Evolutionary conservation across 2,329 filamentous ascomycete genomes (phyloP).

Genomic region (Pleoardoris graminearum): DNA sequence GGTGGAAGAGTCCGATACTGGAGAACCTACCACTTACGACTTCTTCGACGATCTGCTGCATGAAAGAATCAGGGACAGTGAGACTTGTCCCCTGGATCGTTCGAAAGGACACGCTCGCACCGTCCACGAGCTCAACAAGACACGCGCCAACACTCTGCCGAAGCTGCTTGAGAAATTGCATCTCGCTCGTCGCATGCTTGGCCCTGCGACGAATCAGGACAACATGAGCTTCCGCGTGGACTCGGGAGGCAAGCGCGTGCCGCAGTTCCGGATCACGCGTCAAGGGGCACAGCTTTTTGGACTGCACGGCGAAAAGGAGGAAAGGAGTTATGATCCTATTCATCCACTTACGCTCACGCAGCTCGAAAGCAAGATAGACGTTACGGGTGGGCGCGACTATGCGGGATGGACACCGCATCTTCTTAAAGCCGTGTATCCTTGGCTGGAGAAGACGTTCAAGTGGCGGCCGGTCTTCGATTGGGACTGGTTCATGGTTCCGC

Average conservation of each 20-base stretch:
- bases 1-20: neutral
- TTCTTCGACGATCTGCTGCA: neutral
- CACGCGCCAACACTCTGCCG: constrained; percentile 6
- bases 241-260: neutral
- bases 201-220: neutral
- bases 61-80: neutral
- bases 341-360: constrained; percentile 27
- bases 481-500: constrained; percentile 26
- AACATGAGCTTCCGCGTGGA: neutral
- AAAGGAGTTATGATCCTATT: constrained; percentile 19
- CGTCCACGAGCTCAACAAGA: neutral
- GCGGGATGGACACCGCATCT: neutral
- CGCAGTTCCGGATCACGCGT: neutral
- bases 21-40: neutral
- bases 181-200: neutral
- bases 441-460: constrained; percentile 22
- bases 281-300: neutral
- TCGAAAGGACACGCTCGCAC: neutral
- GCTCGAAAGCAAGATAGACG: neutral
- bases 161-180: constrained; percentile 13
- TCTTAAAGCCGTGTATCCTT: constrained; percentile 18
- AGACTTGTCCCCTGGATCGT: neutral
- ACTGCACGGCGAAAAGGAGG: constrained; percentile 19
- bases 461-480: constrained; percentile 36
- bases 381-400: neutral